Evolutionary conservation across 225 moss, liverwort and hornwort species (phyloP).

Genomic region (Polytrichum commune): DNA sequence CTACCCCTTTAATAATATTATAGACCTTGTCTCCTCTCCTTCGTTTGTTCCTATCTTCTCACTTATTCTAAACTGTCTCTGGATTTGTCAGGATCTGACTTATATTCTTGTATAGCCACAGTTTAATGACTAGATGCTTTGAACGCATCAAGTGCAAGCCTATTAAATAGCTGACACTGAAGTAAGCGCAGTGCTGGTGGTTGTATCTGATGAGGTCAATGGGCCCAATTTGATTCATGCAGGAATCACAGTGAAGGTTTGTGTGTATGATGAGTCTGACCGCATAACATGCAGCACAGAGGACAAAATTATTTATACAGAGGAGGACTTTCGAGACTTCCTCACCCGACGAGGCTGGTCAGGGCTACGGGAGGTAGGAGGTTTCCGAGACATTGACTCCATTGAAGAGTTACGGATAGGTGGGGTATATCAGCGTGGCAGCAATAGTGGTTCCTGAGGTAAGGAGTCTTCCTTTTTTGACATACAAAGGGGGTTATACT

Average conservation of each 20-base stretch:
- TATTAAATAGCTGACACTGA: too few species aligned
- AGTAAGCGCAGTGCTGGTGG: too few species aligned
- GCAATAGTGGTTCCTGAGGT: constrained; percentile 26
- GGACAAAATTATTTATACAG: constrained; percentile 79
- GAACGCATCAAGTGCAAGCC: too few species aligned
- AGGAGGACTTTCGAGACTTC: constrained; percentile 91
- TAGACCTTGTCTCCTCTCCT: too few species aligned
- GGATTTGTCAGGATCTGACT: too few species aligned
- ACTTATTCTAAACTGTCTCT: too few species aligned
- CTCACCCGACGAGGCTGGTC: constrained; percentile 82
- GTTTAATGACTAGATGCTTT: too few species aligned
- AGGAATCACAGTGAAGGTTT: constrained; percentile 89
- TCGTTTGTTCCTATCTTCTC: too few species aligned
- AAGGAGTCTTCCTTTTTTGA: constrained; percentile 6
- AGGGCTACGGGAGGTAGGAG: constrained; percentile 81
- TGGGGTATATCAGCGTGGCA: constrained; percentile 65
- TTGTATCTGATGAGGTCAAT: neutral
- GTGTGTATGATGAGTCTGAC: constrained; percentile 61
- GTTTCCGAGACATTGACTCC: constrained; percentile 77
- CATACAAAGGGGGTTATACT: neutral
- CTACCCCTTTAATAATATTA: too few species aligned
- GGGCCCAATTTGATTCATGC: constrained; percentile 6
- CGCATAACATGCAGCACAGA: constrained; percentile 75
- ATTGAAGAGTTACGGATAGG: constrained; percentile 80
- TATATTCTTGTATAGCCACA: too few species aligned